phyloP scores from a whole-genome alignment of 345 rosid genomes.

The Lepidium africanum region DNA sequence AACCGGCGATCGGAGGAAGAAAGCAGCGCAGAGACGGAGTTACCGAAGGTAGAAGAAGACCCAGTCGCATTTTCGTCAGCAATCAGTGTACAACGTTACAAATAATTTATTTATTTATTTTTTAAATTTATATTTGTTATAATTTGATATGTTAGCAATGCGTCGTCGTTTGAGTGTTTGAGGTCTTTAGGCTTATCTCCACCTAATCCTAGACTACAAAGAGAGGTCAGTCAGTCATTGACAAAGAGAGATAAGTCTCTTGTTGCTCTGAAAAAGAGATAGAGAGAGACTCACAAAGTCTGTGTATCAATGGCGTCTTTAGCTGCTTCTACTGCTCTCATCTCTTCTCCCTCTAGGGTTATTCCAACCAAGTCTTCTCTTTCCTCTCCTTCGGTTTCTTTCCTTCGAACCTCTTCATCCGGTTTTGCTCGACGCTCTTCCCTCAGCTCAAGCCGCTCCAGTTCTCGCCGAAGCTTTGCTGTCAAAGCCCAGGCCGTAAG shows the following conservation, averaged over 20 bases:
- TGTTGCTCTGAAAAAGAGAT: neutral
- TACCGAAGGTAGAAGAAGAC: constrained; percentile 12
- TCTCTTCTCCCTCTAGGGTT: constrained; percentile 44
- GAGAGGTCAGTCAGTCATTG: constrained; percentile 16
- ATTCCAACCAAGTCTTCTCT: constrained; percentile 31
- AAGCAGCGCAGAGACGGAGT: constrained; percentile 14
- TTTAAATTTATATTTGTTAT: too few relatives aligned
- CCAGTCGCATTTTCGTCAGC: neutral
- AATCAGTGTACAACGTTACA: neutral
- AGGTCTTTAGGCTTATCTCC: constrained; percentile 17
- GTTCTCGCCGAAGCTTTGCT: constrained; percentile 42
- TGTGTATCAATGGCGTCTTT: constrained; percentile 57
- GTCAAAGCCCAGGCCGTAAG: constrained; percentile 60
- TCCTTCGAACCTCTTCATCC: constrained; percentile 37
- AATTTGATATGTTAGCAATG: neutral
- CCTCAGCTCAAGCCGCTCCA: constrained; percentile 32
- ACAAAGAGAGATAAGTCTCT: constrained; percentile 15
- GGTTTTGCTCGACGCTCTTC: constrained; percentile 39
- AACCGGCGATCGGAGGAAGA: constrained; percentile 15
- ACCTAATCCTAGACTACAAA: constrained; percentile 13
- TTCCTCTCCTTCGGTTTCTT: constrained; percentile 30
- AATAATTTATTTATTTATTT: neutral
- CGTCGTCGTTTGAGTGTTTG: neutral
- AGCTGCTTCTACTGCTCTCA: constrained; percentile 49
- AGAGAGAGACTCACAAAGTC: neutral